A percentile compares a stretch with the other conserved stretches of the same genome.
Evolutionary conservation across 345 rosid genomes (phyloP).

Genomic region (Mallotus nudiflorus): DNA sequence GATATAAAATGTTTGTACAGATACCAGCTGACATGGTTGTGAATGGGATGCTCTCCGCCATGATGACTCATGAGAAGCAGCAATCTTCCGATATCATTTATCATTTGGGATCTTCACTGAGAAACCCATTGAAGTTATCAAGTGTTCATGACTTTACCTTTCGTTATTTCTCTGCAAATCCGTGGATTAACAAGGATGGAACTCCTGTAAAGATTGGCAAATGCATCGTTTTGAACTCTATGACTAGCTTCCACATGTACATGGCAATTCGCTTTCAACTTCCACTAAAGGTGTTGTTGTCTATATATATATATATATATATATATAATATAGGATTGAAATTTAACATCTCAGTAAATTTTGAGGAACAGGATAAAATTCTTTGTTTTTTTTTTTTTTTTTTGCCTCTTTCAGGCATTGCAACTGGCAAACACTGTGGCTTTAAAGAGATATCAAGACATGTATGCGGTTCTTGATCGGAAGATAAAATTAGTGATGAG

Average conservation of each 20-base stretch:
- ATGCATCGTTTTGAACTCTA: not conserved
- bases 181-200: not conserved
- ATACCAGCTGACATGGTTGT: constrained; percentile 34
- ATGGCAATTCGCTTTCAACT: constrained; percentile 10
- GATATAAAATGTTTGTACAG: constrained; percentile 1
- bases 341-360: too few relatives aligned
- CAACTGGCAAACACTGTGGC: constrained; percentile 14
- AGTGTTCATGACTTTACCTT: constrained; percentile 4
- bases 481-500: constrained; percentile 34
- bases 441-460: constrained; percentile 16
- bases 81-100: not conserved
- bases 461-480: constrained; percentile 6
- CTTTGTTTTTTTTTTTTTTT: too few relatives aligned
- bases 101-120: constrained; percentile 22
- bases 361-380: too few relatives aligned
- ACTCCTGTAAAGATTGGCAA: constrained; percentile 7
- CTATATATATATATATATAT: too few relatives aligned
- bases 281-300: constrained; percentile 20
- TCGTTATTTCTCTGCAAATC: constrained; percentile 17
- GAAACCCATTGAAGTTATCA: constrained; percentile 1
- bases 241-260: constrained; percentile 16
- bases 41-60: constrained; percentile 19
- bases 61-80: constrained; percentile 4
- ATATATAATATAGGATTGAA: too few relatives aligned
- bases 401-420: constrained; percentile 9